Evolutionary conservation across 306 rosid genomes (phyloP), one percentile per base, ranked within the genome.

Genomic region (Hippophae rhamnoides): DNA sequence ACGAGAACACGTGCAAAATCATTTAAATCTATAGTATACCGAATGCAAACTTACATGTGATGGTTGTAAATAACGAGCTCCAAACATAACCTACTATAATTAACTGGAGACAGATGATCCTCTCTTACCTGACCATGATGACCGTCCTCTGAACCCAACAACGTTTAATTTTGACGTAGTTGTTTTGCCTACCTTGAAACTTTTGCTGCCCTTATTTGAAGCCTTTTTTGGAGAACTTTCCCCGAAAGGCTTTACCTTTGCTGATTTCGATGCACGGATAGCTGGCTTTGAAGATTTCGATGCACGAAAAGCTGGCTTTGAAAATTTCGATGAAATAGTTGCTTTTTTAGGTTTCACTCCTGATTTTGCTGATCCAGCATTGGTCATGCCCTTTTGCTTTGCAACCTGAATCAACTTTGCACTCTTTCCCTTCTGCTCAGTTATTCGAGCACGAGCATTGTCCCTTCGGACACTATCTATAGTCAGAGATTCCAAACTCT

Each of bases 61-160:
- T 38, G 4, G 40, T 7, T 0, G 14, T 49, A 1, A 7, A 8
- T 5, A 12, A 9, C 50, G 5, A 47, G 13, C 11, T 49, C 7
- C 18, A 49, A 48, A 48, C 18, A 5, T 3, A 8, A 49, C 14
- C n/a, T 54, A 60, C 7, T 65, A 41, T 38, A 43, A 63, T 75
- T 71, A 71, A 62, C 72, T 64, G 67, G 78, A 76, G 46, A 57
- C 69, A 7, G 13, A n/a, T n/a, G 87, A 64, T 66, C 60, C 74
- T 66, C 62, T 76, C 78, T 81, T 82, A 31, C 60, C 54, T 14
- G 86, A 71, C 64, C 72, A 64, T 45, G 81, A 72, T 59, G 58
- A 79, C 64, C 84, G 72, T 10, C 95, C 96, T 73, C 96, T 84
- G 74, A 92, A 87, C 64, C 96, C 96, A 25, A 88, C 96, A 40